Percentiles rank a stretch among this genome's conserved stretches.
Evolutionary conservation across 2,329 filamentous ascomycete genomes (phyloP).

Genomic region (Leptodontidium sp.): DNA sequence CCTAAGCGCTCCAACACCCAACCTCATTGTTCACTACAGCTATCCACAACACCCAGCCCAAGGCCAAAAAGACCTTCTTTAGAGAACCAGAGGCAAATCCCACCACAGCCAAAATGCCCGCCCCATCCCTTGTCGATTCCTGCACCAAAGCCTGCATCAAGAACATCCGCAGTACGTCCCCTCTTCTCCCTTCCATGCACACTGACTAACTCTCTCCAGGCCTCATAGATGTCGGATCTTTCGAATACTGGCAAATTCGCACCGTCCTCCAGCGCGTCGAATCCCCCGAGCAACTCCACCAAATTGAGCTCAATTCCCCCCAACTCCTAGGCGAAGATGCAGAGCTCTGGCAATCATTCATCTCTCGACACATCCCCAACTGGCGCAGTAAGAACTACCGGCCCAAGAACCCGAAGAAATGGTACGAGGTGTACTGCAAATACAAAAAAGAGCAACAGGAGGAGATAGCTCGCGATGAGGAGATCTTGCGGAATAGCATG

Average conservation of each 20-base stretch:
- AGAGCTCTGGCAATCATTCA: slow-evolving; percentile 82
- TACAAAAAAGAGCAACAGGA: slow-evolving; percentile 67
- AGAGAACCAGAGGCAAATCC: background rate
- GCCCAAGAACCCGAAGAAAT: slow-evolving; percentile 72
- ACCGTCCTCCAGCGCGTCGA: slow-evolving; percentile 76
- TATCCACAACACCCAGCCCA: background rate
- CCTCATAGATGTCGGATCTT: slow-evolving; percentile 75
- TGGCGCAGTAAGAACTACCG: slow-evolving; percentile 66
- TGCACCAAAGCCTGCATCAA: slow-evolving; percentile 60
- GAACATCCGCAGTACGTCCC: slow-evolving; percentile 54
- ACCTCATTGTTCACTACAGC: slow-evolving; percentile 6
- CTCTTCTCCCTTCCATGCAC: slow-evolving; percentile 6
- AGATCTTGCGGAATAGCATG: slow-evolving; percentile 60
- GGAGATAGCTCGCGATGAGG: slow-evolving; percentile 64
- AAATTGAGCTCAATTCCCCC: slow-evolving; percentile 78
- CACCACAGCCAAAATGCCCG: slow-evolving; percentile 48
- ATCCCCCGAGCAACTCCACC: slow-evolving; percentile 75
- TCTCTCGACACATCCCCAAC: slow-evolving; percentile 78
- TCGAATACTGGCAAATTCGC: slow-evolving; percentile 71
- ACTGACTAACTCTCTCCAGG: slow-evolving; percentile 46
- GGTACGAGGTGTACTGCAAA: slow-evolving; percentile 80
- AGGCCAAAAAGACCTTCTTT: background rate
- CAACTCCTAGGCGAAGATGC: slow-evolving; percentile 75
- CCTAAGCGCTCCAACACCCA: background rate
- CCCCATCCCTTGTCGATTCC: slow-evolving; percentile 60